Conservation (phyloP, 352 stramenopile species). For the Pythium phragmiticola region DNA sequence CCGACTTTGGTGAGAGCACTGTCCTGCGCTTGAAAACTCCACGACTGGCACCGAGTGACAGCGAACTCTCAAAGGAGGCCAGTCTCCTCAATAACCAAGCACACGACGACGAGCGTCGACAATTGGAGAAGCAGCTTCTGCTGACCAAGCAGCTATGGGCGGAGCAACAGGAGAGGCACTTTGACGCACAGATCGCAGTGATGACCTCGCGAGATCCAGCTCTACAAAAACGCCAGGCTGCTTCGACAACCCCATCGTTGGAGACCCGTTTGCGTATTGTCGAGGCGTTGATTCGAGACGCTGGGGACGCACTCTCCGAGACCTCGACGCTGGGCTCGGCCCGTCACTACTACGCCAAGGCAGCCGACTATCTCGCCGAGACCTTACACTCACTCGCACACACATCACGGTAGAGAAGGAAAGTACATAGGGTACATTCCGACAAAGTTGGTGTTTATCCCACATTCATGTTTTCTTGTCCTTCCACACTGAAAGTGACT, state of each 20-base stretch:
- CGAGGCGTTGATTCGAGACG: constrained; percentile 9
- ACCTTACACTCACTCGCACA: constrained; percentile 1
- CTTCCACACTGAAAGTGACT: background rate
- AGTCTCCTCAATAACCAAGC: constrained; percentile 9
- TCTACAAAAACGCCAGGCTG: background rate
- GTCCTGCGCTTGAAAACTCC: constrained; percentile 7
- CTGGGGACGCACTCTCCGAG: background rate
- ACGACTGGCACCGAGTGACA: background rate
- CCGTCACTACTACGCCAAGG: constrained; percentile 12
- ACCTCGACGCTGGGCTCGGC: background rate
- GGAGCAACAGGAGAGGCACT: constrained; percentile 14
- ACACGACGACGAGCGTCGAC: constrained; percentile 11
- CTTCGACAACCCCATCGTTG: background rate
- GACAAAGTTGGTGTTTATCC: background rate
- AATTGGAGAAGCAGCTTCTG: constrained; percentile 11
- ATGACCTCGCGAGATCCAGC: background rate
- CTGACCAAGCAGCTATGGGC: constrained; percentile 16
- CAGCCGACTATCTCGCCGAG: constrained; percentile 15
- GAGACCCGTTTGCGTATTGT: background rate
- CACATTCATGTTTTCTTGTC: constrained; percentile 10
- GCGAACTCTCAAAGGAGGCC: background rate
- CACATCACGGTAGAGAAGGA: background rate
- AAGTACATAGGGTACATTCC: background rate
- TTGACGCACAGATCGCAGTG: constrained; percentile 7
- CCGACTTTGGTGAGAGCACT: constrained; percentile 19